Evolutionary conservation across 352 stramenopile genomes (phyloP), one percentile per base, ranked within the genome.

Genomic region (Saprolegnia parasitica): DNA sequence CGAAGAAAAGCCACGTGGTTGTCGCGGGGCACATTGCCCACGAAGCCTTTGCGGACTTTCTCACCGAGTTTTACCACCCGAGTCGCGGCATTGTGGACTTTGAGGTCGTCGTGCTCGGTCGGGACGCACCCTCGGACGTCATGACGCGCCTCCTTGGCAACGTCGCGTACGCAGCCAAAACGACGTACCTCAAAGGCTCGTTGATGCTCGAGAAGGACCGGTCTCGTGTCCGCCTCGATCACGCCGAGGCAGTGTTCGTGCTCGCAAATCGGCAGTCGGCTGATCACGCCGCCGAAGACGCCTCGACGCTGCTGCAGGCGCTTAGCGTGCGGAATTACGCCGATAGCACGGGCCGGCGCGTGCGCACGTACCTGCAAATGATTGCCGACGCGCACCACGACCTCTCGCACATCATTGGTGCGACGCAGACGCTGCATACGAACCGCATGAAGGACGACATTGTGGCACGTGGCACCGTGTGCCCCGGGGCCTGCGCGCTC

Each of bases 41-140:
- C 4, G 80, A 79, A 54, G 73, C 67, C 13, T 79, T 81, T 20
- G 68, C 81, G 23, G 80, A 87, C 29, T 91, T 91, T 57, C 73
- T 91, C 23, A 74, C 85, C 63, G 83, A 91, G 52, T 91, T 91
- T 57, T 91, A 89, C 54, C 83, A 91, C 61, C 63, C 68, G 10
- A 88, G 76, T 40, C 78, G 83, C 40, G 83, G 81, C 0, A 77
- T 74, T 8, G 88, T 91, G 20, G 63, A 79, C 35, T 73, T 91
- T 54, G 78, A 87, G 50, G 81, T 91, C 15, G 81, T 91, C 0
- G 87, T 91, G 23, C 67, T 91, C 46, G 79, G 78, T 29, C 75
- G 84, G 45, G 60, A 78, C 0, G 60, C 75, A 10, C 83, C 83
- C n/a, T 76, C 77, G 6, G 45, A 54, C 18, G 71, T 73, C 8